These are phyloP conservation scores for Aspergillus biplanus DNA, from an alignment of 495 filamentous ascomycete species.

Conservation along the genomic window DNA sequence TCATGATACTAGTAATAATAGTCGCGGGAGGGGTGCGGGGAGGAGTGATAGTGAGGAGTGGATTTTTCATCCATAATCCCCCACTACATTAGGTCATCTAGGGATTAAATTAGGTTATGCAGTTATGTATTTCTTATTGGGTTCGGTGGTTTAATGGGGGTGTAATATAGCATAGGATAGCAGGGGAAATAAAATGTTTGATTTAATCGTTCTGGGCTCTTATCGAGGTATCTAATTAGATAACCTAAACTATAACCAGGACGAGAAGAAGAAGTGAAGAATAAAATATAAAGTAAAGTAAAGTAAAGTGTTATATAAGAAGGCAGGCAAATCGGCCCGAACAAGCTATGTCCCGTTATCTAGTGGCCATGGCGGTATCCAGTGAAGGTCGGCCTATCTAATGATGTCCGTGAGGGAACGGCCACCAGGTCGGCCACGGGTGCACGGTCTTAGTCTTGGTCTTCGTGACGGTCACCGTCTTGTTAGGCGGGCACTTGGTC, in stretches of 20 bases:
- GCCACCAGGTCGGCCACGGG: slow-evolving; percentile 5
- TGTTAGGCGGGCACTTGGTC: not conserved
- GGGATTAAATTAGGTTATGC: not conserved
- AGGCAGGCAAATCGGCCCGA: not conserved
- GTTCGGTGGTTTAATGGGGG: no score
- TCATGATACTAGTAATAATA: not conserved
- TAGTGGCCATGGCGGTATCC: no score
- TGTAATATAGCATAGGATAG: not conserved
- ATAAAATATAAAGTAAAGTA: not conserved
- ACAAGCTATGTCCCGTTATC: no score
- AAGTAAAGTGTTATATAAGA: not conserved
- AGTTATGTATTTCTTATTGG: no score
- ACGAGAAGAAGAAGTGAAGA: not conserved
- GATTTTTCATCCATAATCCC: slow-evolving; percentile 12
- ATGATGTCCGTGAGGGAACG: not conserved
- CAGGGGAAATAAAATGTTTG: not conserved
- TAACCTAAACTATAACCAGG: not conserved
- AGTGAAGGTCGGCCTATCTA: no score
- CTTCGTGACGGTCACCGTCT: slow-evolving; percentile 2
- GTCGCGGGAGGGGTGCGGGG: not conserved
- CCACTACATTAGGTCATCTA: no score
- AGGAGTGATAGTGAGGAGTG: slow-evolving; percentile 15
- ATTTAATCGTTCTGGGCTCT: no score
- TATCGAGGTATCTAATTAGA: no score
- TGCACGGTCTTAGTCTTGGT: slow-evolving; percentile 1